Evolutionary conservation across 2,329 filamentous ascomycete genomes (phyloP).

Genomic region (Canariomyces notabilis): DNA sequence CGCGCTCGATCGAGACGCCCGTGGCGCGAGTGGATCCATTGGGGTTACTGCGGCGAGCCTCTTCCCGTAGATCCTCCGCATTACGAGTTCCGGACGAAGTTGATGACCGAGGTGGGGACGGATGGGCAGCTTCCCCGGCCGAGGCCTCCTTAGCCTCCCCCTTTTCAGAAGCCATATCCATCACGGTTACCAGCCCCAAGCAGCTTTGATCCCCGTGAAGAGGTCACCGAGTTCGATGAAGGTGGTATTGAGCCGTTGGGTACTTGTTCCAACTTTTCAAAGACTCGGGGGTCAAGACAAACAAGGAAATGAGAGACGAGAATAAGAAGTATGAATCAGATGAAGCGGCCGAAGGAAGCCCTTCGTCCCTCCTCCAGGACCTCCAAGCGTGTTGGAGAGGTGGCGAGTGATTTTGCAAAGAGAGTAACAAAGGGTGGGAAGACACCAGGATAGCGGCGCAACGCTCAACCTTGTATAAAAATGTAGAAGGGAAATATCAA

Average conservation of each 20-base stretch:
- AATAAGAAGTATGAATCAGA: too few species aligned
- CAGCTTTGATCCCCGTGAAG: too few species aligned
- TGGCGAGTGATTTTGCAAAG: not conserved
- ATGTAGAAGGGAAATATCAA: not conserved
- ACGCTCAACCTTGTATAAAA: not conserved
- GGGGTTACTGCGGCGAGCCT: constrained; percentile 42
- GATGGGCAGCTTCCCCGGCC: not conserved
- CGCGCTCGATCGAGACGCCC: constrained; percentile 61
- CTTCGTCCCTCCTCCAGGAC: constrained; percentile 3
- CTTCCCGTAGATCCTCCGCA: constrained; percentile 37
- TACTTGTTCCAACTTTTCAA: not conserved
- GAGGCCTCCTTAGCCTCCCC: not conserved
- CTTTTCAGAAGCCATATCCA: constrained; percentile 5
- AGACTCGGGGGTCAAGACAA: not conserved
- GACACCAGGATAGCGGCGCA: not conserved
- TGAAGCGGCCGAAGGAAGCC: too few species aligned
- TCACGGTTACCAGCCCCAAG: too few species aligned
- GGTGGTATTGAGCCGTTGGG: not conserved
- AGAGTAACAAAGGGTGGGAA: not conserved
- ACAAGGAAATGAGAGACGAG: not conserved
- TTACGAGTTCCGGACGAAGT: constrained; percentile 26
- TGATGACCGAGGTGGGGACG: constrained; percentile 12
- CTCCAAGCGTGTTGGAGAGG: not conserved
- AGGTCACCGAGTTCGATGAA: too few species aligned
- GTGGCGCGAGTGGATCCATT: constrained; percentile 40